These are phyloP conservation scores for Pichia sp. DNA, from an alignment of 1,139 yeast species.

Conservation along the genomic window DNA sequence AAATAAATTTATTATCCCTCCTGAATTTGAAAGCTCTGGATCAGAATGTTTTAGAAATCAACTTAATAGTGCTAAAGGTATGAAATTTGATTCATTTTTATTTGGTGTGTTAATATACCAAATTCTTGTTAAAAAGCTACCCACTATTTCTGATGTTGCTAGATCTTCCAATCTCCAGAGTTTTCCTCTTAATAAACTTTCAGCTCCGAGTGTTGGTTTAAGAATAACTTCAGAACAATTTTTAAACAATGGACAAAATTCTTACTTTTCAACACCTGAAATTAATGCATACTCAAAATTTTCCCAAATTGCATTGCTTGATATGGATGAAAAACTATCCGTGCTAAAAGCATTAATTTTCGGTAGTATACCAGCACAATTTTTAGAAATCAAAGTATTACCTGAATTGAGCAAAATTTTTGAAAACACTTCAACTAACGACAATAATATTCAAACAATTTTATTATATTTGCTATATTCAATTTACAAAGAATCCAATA, in stretches of 20 bases:
- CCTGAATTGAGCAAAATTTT: constrained; percentile 56
- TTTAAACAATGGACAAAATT: constrained; percentile 36
- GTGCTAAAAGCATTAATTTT: constrained; percentile 42
- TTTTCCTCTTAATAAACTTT: constrained; percentile 32
- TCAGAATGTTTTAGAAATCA: constrained; percentile 13
- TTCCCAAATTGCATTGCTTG: constrained; percentile 46
- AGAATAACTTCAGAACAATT: constrained; percentile 49
- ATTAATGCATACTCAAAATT: constrained; percentile 45
- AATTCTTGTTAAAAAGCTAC: constrained; percentile 35
- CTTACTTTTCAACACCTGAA: constrained; percentile 39
- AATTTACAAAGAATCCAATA: constrained; percentile 23
- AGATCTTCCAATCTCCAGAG: constrained; percentile 11
- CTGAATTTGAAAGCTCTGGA: constrained; percentile 25
- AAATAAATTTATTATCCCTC: constrained; percentile 18
- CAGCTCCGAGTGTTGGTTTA: constrained; percentile 31
- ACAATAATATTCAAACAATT: constrained; percentile 30
- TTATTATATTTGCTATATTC: constrained; percentile 43
- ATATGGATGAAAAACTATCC: constrained; percentile 44
- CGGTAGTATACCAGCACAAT: constrained; percentile 46
- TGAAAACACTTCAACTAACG: constrained; percentile 16
- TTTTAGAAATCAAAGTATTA: constrained; percentile 54
- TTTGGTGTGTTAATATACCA: constrained; percentile 52
- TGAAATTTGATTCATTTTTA: constrained; percentile 57
- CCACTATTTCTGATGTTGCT: constrained; percentile 11
- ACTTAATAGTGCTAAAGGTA: constrained; percentile 26